Evolutionary conservation across 2,329 filamentous ascomycete species (phyloP).

Genomic region (Cercospora brassicicola): DNA sequence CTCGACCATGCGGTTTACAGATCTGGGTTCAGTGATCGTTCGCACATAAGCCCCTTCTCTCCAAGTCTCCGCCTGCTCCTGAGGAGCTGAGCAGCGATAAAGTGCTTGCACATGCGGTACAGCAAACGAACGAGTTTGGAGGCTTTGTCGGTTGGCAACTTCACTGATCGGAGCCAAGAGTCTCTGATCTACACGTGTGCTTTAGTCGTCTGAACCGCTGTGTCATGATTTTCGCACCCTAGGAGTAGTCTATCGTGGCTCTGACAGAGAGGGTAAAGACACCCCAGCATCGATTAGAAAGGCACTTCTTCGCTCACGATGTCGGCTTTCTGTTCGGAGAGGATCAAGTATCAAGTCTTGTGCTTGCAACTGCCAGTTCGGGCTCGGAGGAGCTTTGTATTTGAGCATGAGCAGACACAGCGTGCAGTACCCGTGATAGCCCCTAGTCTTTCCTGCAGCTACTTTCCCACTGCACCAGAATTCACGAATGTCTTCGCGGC

Average conservation of each 20-base stretch:
- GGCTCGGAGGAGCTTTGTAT: background rate
- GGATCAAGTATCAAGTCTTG: background rate
- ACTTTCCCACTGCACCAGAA: constrained; percentile 78
- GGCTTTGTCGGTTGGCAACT: background rate
- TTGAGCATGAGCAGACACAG: background rate
- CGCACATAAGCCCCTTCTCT: background rate
- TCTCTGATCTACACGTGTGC: background rate
- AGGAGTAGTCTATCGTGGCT: background rate
- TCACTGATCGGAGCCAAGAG: background rate
- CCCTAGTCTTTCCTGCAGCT: constrained; percentile 83
- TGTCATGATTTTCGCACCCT: background rate
- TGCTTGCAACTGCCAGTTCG: background rate
- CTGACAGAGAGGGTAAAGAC: background rate
- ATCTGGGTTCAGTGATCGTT: background rate
- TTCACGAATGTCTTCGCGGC: constrained; percentile 85
- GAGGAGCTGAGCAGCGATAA: background rate
- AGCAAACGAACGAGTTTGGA: background rate
- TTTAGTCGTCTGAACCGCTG: background rate
- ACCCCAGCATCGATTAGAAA: background rate
- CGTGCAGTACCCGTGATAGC: constrained; percentile 48
- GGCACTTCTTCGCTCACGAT: background rate
- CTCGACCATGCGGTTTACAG: background rate
- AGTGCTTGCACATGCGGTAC: background rate
- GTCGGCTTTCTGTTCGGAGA: background rate
- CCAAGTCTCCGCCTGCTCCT: background rate